A percentile compares a stretch with the other conserved stretches of the same genome.
Evolutionary conservation across 139 green algal genomes (phyloP).

Genomic region (Tetratostichococcus sp.): DNA sequence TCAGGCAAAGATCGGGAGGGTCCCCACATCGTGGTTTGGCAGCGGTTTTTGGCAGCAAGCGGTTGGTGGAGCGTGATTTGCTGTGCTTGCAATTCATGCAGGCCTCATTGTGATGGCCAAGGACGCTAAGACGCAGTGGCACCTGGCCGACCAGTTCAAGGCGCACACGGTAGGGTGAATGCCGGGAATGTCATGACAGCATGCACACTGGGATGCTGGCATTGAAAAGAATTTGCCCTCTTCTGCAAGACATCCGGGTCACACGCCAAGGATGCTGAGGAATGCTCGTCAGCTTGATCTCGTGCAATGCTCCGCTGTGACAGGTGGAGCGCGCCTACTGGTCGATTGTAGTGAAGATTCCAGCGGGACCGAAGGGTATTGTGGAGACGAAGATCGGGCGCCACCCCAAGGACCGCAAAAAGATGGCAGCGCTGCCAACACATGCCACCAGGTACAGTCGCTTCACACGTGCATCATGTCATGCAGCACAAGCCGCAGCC

Average conservation of each 20-base stretch:
- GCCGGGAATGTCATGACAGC: too few relatives aligned
- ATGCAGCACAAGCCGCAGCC: too few relatives aligned
- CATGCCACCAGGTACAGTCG: constrained; percentile 21
- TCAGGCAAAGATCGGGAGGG: too few relatives aligned
- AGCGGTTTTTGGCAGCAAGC: too few relatives aligned
- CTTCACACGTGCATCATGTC: not conserved
- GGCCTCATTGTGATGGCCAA: constrained; percentile 95
- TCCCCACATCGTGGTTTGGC: too few relatives aligned
- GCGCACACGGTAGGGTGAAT: constrained; percentile 54
- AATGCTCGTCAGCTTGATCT: too few relatives aligned
- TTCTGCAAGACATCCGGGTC: too few relatives aligned
- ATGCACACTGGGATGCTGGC: too few relatives aligned
- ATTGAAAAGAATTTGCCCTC: too few relatives aligned
- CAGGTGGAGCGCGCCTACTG: constrained; percentile 63
- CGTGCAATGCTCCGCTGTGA: not conserved
- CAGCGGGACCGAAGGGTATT: constrained; percentile 21
- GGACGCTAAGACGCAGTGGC: constrained; percentile 36
- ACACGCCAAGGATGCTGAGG: too few relatives aligned
- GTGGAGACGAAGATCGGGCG: constrained; percentile 74
- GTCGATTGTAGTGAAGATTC: constrained; percentile 52
- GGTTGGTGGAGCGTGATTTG: too few relatives aligned
- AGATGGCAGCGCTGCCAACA: constrained; percentile 64
- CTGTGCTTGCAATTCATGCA: too few relatives aligned
- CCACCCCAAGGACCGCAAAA: constrained; percentile 64
- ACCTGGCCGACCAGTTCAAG: constrained; percentile 81